Conservation (phyloP, 352 stramenopile species). For the Pythium phragmiticola region DNA sequence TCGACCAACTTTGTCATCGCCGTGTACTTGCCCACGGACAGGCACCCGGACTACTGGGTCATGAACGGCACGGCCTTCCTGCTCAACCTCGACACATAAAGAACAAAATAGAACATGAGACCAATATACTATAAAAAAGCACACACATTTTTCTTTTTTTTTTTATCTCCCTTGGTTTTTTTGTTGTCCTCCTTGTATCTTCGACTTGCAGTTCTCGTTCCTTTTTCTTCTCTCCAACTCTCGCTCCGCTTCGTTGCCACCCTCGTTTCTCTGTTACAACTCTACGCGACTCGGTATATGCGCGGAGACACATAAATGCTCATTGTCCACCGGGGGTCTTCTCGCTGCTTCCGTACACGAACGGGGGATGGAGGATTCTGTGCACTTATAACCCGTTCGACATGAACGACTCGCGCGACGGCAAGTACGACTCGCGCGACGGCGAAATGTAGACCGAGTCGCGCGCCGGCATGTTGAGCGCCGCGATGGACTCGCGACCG, state of each 20-base stretch:
- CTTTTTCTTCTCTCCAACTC: neutral
- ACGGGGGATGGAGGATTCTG: neutral
- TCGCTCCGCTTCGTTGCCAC: too few relatives aligned
- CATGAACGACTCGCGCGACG: conserved; percentile 62
- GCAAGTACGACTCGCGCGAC: conserved; percentile 58
- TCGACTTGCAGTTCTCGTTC: conserved; percentile 11
- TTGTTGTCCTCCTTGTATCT: neutral
- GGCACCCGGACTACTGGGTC: conserved; percentile 89
- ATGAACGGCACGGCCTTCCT: conserved; percentile 91
- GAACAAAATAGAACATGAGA: neutral
- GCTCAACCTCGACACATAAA: conserved; percentile 87
- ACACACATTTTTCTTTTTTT: conserved; percentile 11
- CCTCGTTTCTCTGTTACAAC: conserved; percentile 7
- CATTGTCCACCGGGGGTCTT: neutral
- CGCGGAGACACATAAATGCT: neutral
- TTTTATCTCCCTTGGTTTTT: conserved; percentile 6
- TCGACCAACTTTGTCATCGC: conserved; percentile 97
- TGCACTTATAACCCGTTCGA: conserved; percentile 36
- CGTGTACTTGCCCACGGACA: conserved; percentile 86
- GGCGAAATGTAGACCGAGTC: conserved; percentile 64
- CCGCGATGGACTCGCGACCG: conserved; percentile 74
- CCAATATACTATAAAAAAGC: conserved; percentile 4
- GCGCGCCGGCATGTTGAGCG: conserved; percentile 59
- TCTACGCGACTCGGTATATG: conserved; percentile 9
- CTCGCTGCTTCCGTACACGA: too few relatives aligned